A percentile compares a stretch with the other conserved stretches of the same genome.
phyloP scores from a whole-genome alignment of 306 rosid genomes.

The Ammopiptanthus mongolicus region DNA sequence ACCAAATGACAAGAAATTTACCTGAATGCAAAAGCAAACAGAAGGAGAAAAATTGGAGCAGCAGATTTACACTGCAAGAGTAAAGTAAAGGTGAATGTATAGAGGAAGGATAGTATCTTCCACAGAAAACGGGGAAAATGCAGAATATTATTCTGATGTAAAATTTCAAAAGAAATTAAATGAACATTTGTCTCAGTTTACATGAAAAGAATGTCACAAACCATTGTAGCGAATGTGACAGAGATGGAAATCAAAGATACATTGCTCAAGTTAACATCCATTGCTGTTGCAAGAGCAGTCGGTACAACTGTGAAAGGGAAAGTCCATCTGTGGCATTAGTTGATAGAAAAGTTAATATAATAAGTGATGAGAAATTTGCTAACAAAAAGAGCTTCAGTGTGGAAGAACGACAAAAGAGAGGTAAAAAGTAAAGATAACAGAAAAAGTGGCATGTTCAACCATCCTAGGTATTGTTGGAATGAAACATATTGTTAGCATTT shows the following conservation, averaged over 20 bases:
- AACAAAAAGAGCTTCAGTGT: conserved; percentile 17
- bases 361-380: conserved; percentile 22
- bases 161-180: conserved; percentile 16
- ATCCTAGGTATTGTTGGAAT: neutral
- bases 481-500: neutral
- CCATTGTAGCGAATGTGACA: conserved; percentile 99
- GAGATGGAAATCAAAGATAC: conserved; percentile 92
- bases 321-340: conserved; percentile 99
- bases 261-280: conserved; percentile 94
- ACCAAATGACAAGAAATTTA: conserved; percentile 32
- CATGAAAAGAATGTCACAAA: conserved; percentile 38
- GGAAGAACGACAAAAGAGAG: neutral
- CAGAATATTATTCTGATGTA: neutral
- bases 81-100: conserved; percentile 13
- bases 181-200: neutral
- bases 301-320: conserved; percentile 99
- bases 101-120: conserved; percentile 11
- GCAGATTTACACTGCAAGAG: conserved; percentile 94
- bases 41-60: conserved; percentile 93
- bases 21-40: conserved; percentile 97
- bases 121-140: neutral
- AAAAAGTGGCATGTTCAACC: conserved; percentile 8
- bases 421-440: neutral
- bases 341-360: conserved; percentile 83
- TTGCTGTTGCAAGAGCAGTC: conserved; percentile 91